Percentiles rank a stretch among this genome's conserved stretches.
Evolutionary conservation across 371 early-diverging fungal genomes (phyloP).

Genomic region (Dipsacomyces acuminosporus): DNA sequence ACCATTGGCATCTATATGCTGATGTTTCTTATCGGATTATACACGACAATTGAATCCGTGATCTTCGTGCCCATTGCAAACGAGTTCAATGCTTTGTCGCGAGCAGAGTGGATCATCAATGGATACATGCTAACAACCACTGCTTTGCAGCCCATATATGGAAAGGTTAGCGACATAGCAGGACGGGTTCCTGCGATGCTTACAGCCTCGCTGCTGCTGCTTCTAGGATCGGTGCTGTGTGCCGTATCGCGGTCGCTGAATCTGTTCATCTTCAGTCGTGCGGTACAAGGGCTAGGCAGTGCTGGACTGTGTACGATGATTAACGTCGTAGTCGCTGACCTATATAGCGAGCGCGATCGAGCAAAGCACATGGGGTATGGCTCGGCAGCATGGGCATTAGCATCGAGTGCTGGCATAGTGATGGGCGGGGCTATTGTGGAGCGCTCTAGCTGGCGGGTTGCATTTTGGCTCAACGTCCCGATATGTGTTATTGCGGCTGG

Average conservation of each 20-base stretch:
- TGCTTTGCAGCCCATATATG: constrained; percentile 70
- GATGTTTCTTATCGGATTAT: constrained; percentile 58
- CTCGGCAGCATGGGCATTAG: constrained; percentile 59
- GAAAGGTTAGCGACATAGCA: constrained; percentile 59
- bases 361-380: constrained; percentile 60
- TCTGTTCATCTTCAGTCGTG: constrained; percentile 66
- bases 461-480: constrained; percentile 74
- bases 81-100: constrained; percentile 62
- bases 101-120: constrained; percentile 66
- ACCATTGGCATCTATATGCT: constrained; percentile 34
- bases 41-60: constrained; percentile 71
- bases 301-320: constrained; percentile 68
- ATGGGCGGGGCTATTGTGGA: constrained; percentile 51
- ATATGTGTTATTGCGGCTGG: constrained; percentile 53
- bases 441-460: constrained; percentile 56
- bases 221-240: constrained; percentile 51
- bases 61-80: constrained; percentile 58
- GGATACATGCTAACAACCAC: constrained; percentile 71
- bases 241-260: constrained; percentile 55
- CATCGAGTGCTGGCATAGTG: constrained; percentile 54
- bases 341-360: constrained; percentile 59
- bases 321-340: constrained; percentile 73
- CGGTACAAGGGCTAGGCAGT: constrained; percentile 74
- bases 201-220: constrained; percentile 47
- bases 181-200: constrained; percentile 59